These are phyloP conservation scores for Nakazawaea peltata DNA, from an alignment of 805 yeast genomes.

Conservation along the genomic window DNA sequence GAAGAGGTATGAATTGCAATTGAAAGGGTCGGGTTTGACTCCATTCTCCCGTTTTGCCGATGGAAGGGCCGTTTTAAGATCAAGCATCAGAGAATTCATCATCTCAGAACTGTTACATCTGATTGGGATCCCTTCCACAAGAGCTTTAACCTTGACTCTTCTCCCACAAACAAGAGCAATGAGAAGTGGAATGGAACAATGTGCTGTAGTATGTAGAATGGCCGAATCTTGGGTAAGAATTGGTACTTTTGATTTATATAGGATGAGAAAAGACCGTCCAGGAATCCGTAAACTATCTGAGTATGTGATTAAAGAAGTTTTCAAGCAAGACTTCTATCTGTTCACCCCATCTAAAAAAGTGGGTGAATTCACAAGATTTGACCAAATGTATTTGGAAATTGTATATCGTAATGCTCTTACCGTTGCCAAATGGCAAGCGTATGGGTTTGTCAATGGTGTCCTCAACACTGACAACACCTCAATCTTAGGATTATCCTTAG, in stretches of 20 bases:
- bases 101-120: constrained; percentile 76
- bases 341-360: constrained; percentile 20
- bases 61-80: constrained; percentile 87
- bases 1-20: constrained; percentile 55
- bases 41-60: constrained; percentile 95
- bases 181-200: constrained; percentile 62
- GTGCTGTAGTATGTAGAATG: constrained; percentile 80
- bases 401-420: constrained; percentile 67
- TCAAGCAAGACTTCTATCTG: constrained; percentile 24
- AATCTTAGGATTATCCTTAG: constrained; percentile 79
- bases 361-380: constrained; percentile 50
- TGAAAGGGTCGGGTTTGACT: constrained; percentile 89
- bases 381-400: constrained; percentile 62
- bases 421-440: constrained; percentile 82
- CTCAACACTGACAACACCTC: constrained; percentile 92
- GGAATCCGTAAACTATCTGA: constrained; percentile 61
- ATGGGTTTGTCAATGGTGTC: constrained; percentile 92
- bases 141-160: constrained; percentile 68
- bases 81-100: constrained; percentile 82
- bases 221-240: constrained; percentile 83
- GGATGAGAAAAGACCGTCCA: constrained; percentile 61
- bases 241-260: constrained; percentile 80
- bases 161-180: constrained; percentile 75
- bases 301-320: constrained; percentile 61
- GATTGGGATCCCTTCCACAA: constrained; percentile 78